phyloP scores from a whole-genome alignment of 345 rosid genomes.

The Leavenworthia alabamica region DNA sequence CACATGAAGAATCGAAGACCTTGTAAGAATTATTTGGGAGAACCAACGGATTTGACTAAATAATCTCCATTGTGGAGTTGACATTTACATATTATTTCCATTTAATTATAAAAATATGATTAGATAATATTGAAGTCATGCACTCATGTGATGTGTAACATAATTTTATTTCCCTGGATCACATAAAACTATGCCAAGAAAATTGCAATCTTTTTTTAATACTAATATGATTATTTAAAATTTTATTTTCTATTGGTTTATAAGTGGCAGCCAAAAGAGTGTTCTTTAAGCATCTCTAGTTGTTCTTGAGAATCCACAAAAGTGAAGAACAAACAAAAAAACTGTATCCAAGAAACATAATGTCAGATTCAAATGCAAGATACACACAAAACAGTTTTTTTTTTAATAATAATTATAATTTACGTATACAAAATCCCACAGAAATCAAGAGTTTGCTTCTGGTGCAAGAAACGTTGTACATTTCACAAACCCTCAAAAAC shows the following conservation, averaged over 20 bases:
- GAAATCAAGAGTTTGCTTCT: slow-evolving; percentile 7
- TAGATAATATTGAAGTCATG: slow-evolving; percentile 6
- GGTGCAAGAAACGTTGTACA: slow-evolving; percentile 18
- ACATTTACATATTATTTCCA: slow-evolving; percentile 7
- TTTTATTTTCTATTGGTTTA: background rate
- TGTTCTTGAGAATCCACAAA: slow-evolving; percentile 4
- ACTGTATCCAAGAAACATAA: slow-evolving; percentile 14
- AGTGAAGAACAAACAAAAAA: slow-evolving; percentile 13
- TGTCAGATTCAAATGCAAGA: background rate
- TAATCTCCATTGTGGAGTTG: slow-evolving; percentile 17
- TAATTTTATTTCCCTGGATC: slow-evolving; percentile 15
- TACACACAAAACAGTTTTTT: background rate
- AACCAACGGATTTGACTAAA: background rate
- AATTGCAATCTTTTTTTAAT: background rate
- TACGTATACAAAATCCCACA: background rate
- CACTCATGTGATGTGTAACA: slow-evolving; percentile 18
- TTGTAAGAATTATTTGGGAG: slow-evolving; percentile 5
- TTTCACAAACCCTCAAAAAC: slow-evolving; percentile 23
- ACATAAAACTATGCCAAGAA: slow-evolving; percentile 23
- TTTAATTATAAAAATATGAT: background rate
- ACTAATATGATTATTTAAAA: background rate
- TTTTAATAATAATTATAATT: background rate
- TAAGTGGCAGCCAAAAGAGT: background rate
- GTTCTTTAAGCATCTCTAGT: slow-evolving; percentile 11
- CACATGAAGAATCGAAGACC: slow-evolving; percentile 22